phyloP scores from a whole-genome alignment of 2,329 filamentous ascomycete species.

The Penicillium frequentans region DNA sequence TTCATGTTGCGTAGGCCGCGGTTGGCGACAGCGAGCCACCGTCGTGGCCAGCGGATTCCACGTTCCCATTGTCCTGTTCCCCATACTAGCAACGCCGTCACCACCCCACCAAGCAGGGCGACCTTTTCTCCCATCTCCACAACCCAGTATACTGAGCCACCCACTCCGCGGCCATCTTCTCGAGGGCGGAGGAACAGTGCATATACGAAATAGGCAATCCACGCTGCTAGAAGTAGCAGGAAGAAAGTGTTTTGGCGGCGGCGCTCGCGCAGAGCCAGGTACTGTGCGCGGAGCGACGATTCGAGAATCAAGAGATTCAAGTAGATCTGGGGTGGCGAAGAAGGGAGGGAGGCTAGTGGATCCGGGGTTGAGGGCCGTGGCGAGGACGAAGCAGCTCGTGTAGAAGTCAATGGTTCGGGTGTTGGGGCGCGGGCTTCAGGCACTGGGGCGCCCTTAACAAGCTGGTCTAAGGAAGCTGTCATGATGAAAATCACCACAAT shows the following conservation, averaged over 20 bases:
- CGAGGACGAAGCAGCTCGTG: conserved; percentile 44
- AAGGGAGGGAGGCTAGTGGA: conserved; percentile 78
- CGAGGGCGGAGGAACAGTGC: conserved; percentile 92
- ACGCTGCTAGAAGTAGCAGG: conserved; percentile 72
- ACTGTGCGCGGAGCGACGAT: conserved; percentile 87
- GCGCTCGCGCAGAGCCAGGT: conserved; percentile 83
- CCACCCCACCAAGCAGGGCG: conserved; percentile 84
- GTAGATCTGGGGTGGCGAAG: conserved; percentile 93
- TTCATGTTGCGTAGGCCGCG: conserved; percentile 89
- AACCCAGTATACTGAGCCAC: conserved; percentile 94
- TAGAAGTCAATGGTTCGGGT: conserved; percentile 25
- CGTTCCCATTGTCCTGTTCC: conserved; percentile 95
- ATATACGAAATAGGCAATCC: conserved; percentile 84
- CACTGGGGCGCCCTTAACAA: conserved; percentile 78
- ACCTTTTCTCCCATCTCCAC: conserved; percentile 88
- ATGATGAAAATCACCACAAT: conserved; percentile 41
- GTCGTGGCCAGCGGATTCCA: conserved; percentile 87
- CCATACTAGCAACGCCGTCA: conserved; percentile 86
- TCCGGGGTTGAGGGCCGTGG: conserved; percentile 55
- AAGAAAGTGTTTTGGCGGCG: conserved; percentile 93
- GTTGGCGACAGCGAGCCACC: conserved; percentile 88
- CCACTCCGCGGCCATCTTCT: conserved; percentile 87
- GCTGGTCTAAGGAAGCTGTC: conserved; percentile 73
- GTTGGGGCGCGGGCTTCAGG: conserved; percentile 39
- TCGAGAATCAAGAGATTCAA: conserved; percentile 97